These are phyloP conservation scores for Magnusiomyces paraingens DNA, from an alignment of 1,139 yeast genomes.

Conservation along the genomic window DNA sequence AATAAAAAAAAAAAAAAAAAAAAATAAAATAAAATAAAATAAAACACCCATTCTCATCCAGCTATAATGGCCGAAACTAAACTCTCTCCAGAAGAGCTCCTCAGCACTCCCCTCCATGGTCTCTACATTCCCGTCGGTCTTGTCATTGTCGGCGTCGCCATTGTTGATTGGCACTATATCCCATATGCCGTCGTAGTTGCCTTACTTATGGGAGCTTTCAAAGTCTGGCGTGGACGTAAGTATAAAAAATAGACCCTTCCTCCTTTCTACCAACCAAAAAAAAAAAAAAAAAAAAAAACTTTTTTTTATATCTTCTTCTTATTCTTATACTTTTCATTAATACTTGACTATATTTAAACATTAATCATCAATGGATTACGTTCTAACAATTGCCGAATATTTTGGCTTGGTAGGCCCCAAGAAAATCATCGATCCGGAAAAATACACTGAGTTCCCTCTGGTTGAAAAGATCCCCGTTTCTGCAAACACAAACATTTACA, in stretches of 20 bases:
- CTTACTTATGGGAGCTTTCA: constrained; percentile 23
- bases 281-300: too few relatives aligned
- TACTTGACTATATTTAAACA: background rate
- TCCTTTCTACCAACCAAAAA: too few relatives aligned
- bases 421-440: constrained; percentile 53
- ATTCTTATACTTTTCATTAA: background rate
- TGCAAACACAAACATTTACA: constrained; percentile 73
- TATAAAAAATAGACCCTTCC: background rate
- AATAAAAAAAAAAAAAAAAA: too few relatives aligned
- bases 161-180: constrained; percentile 25
- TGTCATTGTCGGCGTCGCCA: constrained; percentile 28
- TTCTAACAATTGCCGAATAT: background rate
- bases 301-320: background rate
- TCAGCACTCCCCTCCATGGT: constrained; percentile 30
- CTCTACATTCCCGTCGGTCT: constrained; percentile 32
- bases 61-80: background rate
- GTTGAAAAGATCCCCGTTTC: constrained; percentile 67
- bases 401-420: constrained; percentile 18
- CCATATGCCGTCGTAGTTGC: constrained; percentile 25
- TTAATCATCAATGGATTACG: background rate
- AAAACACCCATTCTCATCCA: too few relatives aligned
- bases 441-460: constrained; percentile 70
- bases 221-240: constrained; percentile 29
- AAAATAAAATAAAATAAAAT: too few relatives aligned
- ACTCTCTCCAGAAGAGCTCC: constrained; percentile 15